Conservation (phyloP, 306 rosid genomes). For the Luffa acutangula region DNA sequence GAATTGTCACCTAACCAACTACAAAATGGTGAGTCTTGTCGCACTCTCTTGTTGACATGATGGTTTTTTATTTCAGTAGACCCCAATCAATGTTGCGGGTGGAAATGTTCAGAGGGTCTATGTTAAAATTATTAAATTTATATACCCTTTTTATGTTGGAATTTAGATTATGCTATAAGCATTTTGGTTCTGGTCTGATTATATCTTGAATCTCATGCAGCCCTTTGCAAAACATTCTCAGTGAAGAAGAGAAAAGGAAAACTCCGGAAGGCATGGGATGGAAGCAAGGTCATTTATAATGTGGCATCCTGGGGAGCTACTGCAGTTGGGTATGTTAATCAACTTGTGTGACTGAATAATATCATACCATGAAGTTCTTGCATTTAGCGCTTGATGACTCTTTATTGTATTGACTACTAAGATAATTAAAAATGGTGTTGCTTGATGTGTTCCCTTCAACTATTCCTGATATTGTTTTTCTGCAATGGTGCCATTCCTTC, state of each 20-base stretch:
- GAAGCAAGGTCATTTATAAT: slow-evolving; percentile 88
- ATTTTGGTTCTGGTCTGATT: slow-evolving; percentile 20
- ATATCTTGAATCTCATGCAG: slow-evolving; percentile 27
- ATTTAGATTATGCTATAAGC: slow-evolving; percentile 9
- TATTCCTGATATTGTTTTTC: not conserved
- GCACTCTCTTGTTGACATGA: not conserved
- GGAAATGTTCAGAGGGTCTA: not conserved
- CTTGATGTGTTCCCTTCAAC: not conserved
- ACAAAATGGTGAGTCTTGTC: slow-evolving; percentile 60
- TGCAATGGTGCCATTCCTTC: not conserved
- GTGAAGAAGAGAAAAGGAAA: slow-evolving; percentile 83
- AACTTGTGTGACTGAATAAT: not conserved
- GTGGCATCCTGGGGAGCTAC: slow-evolving; percentile 99
- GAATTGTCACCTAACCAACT: slow-evolving; percentile 87
- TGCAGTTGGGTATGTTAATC: slow-evolving; percentile 67
- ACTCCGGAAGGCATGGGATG: slow-evolving; percentile 96
- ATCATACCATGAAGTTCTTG: not conserved
- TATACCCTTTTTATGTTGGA: not conserved
- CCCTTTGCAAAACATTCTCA: slow-evolving; percentile 91
- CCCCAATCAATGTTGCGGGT: not conserved
- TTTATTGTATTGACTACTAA: not conserved
- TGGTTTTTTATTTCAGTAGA: not conserved
- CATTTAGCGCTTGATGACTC: not conserved
- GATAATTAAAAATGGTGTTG: not conserved
- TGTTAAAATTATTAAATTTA: not conserved